Percentiles rank a stretch among this genome's conserved stretches.
Conservation (phyloP, 2,329 filamentous ascomycete species). For the Verticillium zaregamsianum region DNA sequence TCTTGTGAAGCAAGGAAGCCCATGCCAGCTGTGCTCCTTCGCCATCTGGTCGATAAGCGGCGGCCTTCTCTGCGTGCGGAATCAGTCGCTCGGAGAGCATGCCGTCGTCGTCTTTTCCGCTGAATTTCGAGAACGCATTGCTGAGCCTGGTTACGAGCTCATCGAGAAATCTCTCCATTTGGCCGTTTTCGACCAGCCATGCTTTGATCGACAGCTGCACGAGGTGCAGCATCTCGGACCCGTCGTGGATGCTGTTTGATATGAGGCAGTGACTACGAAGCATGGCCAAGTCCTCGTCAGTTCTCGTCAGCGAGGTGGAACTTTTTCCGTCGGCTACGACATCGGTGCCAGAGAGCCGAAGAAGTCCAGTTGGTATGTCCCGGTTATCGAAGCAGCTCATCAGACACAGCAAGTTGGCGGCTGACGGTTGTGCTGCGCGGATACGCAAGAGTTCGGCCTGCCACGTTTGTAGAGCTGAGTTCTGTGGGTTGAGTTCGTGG, state of each 20-base stretch:
- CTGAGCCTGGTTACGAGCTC: not conserved
- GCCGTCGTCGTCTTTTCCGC: not conserved
- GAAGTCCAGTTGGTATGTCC: not conserved
- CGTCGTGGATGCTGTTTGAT: not conserved
- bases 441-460: not conserved
- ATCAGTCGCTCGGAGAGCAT: not conserved
- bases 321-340: not conserved
- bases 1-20: not conserved
- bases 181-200: not conserved
- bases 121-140: not conserved
- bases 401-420: not conserved
- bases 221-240: not conserved
- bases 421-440: not conserved
- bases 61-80: not conserved
- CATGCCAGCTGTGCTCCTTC: not conserved
- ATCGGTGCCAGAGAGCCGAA: not conserved
- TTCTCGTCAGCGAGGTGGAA: not conserved
- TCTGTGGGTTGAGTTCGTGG: not conserved
- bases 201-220: not conserved
- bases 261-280: not conserved
- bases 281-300: not conserved
- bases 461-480: not conserved
- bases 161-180: not conserved
- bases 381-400: not conserved
- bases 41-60: not conserved